These are phyloP conservation scores for Tricholoma sp. DNA, from an alignment of 768 basidiomycete species.

Conservation along the genomic window DNA sequence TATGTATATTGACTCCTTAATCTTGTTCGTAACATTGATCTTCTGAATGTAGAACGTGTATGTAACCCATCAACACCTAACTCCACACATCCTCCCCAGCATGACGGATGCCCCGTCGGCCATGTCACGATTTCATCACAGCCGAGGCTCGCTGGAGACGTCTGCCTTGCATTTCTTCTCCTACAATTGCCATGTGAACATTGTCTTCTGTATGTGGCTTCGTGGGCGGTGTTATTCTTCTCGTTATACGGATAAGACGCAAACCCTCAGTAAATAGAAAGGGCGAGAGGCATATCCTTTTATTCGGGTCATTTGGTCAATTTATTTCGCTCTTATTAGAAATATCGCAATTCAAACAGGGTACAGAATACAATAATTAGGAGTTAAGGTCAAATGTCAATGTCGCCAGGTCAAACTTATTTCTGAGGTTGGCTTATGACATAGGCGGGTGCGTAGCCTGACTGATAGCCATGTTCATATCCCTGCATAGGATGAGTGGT, in stretches of 20 bases:
- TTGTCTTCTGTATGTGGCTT: constrained; percentile 11
- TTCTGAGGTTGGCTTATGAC: constrained; percentile 19
- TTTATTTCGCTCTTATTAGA: no score
- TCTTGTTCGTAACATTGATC: constrained; percentile 2
- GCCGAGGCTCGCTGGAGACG: constrained; percentile 29
- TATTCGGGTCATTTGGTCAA: background rate
- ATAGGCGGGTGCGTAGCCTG: constrained; percentile 39
- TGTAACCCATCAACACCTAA: constrained; percentile 41
- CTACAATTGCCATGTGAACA: constrained; percentile 3
- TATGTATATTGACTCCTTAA: constrained; percentile 18
- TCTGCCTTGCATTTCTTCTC: background rate
- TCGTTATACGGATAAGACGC: constrained; percentile 4
- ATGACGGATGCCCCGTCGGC: constrained; percentile 36
- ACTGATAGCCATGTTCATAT: constrained; percentile 26
- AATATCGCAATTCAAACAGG: no score
- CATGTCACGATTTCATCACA: constrained; percentile 32
- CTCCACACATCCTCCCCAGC: constrained; percentile 31
- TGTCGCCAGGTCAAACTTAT: constrained; percentile 4
- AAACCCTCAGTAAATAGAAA: background rate
- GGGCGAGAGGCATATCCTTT: background rate
- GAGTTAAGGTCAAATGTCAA: background rate
- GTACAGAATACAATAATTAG: background rate
- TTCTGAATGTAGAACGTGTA: constrained; percentile 44
- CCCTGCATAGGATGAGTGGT: constrained; percentile 18
- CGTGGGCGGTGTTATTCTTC: constrained; percentile 6